Conservation (phyloP, 768 basidiomycete genomes). For the Auricularia auricula-judae region DNA sequence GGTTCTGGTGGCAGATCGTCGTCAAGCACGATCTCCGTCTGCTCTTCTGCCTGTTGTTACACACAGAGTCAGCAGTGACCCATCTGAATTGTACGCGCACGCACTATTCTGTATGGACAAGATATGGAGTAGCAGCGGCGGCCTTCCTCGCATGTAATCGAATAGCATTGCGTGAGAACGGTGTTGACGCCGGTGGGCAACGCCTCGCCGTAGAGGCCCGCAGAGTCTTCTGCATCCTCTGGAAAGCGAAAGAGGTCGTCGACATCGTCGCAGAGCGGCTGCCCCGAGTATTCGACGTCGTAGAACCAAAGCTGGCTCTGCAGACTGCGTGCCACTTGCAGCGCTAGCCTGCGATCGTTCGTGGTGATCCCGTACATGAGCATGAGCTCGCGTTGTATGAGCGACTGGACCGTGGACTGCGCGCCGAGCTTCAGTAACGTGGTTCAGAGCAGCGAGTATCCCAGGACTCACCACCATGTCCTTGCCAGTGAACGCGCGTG, state of each 20-base stretch:
- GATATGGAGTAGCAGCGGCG: conserved; percentile 70
- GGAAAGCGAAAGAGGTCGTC: conserved; percentile 88
- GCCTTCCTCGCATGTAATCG: conserved; percentile 74
- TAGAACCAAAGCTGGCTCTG: conserved; percentile 93
- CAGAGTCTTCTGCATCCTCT: conserved; percentile 52
- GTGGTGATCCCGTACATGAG: conserved; percentile 64
- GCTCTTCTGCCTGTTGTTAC: not conserved
- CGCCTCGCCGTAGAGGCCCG: conserved; percentile 52
- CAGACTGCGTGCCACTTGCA: conserved; percentile 81
- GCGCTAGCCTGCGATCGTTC: conserved; percentile 69
- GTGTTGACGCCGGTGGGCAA: conserved; percentile 87
- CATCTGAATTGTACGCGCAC: not conserved
- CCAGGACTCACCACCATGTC: conserved; percentile 71
- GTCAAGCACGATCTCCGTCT: not conserved
- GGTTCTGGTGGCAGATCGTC: not conserved
- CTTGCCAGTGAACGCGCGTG: conserved; percentile 84
- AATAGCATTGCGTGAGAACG: conserved; percentile 82
- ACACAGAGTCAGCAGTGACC: not conserved
- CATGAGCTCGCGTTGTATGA: conserved; percentile 75
- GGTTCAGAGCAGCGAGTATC: not conserved
- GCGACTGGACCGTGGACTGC: conserved; percentile 79
- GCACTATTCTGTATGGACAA: conserved; percentile 30
- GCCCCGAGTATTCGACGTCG: conserved; percentile 91
- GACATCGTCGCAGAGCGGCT: conserved; percentile 71
- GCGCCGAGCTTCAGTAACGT: not conserved